These are phyloP conservation scores for Penicillium crystallinum DNA, from an alignment of 495 filamentous ascomycete genomes.

Conservation along the genomic window DNA sequence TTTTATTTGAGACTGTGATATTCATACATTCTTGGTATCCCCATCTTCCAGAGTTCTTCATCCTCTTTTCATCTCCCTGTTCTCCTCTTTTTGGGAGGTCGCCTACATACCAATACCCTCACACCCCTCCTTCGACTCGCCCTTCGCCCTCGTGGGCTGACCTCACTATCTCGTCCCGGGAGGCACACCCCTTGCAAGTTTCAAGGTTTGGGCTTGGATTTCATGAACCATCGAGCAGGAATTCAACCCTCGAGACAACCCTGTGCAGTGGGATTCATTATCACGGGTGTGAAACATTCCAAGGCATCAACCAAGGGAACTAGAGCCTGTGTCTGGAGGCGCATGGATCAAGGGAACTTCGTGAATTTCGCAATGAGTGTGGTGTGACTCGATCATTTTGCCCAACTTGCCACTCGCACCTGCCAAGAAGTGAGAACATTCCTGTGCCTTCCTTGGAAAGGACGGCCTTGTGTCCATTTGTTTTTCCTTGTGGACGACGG, in stretches of 20 bases:
- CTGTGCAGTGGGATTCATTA: not conserved
- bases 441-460: not conserved
- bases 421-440: not conserved
- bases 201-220: not conserved
- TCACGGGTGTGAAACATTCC: slow-evolving; percentile 6
- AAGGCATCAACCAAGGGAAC: no score
- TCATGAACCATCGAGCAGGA: not conserved
- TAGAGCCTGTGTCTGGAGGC: no score
- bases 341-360: slow-evolving; percentile 5
- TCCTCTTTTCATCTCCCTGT: not conserved
- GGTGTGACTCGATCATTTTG: slow-evolving; percentile 1
- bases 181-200: slow-evolving; percentile 23
- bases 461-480: not conserved
- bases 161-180: slow-evolving; percentile 12
- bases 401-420: slow-evolving; percentile 1
- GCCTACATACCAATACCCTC: not conserved
- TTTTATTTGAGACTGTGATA: slow-evolving; percentile 2
- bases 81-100: not conserved
- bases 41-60: slow-evolving; percentile 3
- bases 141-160: slow-evolving; percentile 17
- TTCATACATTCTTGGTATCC: slow-evolving; percentile 8
- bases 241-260: not conserved
- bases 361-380: not conserved
- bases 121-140: slow-evolving; percentile 4
- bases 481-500: not conserved